Evolutionary conservation across 345 rosid species (phyloP).

Genomic region (Eucalyptus virginea): DNA sequence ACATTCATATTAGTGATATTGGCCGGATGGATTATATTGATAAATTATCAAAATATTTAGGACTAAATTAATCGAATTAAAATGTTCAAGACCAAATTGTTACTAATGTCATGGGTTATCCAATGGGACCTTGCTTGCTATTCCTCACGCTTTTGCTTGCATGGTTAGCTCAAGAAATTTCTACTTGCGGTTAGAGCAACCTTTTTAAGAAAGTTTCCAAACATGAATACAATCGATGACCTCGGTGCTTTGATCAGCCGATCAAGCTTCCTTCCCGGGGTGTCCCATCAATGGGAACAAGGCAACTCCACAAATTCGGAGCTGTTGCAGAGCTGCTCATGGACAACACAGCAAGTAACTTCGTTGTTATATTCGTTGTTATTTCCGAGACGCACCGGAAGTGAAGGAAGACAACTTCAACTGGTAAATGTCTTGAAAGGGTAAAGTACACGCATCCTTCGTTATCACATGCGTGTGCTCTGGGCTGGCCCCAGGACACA

Average conservation of each 20-base stretch:
- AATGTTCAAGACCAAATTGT: no score
- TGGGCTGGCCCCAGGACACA: not conserved
- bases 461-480: not conserved
- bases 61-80: no score
- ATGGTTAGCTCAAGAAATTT: not conserved
- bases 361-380: not conserved
- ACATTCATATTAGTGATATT: not conserved
- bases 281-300: not conserved
- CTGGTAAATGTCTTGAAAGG: not conserved
- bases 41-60: no score
- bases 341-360: not conserved
- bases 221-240: not conserved
- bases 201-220: not conserved
- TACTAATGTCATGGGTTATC: not conserved
- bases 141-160: not conserved
- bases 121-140: not conserved
- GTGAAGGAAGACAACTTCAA: not conserved
- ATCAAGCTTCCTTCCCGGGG: not conserved
- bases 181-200: not conserved
- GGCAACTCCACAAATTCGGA: not conserved
- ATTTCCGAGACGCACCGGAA: not conserved
- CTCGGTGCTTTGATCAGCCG: not conserved
- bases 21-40: no score
- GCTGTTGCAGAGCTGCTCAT: not conserved
- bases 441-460: not conserved